Evolutionary conservation across 2,329 filamentous ascomycete species (phyloP), one percentile per base, ranked within the genome.

Genomic region (Botrytis paeoniae): DNA sequence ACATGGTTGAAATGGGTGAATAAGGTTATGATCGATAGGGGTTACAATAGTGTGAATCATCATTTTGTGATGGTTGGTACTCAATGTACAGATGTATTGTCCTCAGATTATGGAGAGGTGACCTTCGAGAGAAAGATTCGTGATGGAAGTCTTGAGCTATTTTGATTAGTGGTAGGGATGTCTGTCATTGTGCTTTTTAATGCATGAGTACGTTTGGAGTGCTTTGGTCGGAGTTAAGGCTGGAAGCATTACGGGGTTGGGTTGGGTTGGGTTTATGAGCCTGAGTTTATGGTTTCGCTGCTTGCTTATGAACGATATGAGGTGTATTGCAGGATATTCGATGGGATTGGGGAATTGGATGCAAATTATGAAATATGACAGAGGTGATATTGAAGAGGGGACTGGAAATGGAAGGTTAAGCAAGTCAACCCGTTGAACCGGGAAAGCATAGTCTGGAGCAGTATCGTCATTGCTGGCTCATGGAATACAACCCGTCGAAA

Each of bases 1-100:
- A 57, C 35, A 32, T 68, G 65, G 65, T 22, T 68, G 18, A 68
- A 25, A 43, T 68, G 65, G 65, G 20, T 68, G 48, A 57, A 57
- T 32, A n/a, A 54, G 65, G 29, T 8, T 39, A 68, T 68, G 65
- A 18, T 57, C 35, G 48, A 41, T 37, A 57, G 48, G 7, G 37
- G 48, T n/a, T 57, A 68, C 18, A 32, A 39, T 12, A 41, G 48
- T 68, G 48, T 68, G 2, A 37, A 68, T 68, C 25, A 29, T 57
- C 48, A 68, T 68, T 57, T 68, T 12, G 65, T 68, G 35, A 68
- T 68, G 65, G 65, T 68, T 25, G 65, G 65, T 32, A 68, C 65
- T 32, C 18, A 68, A 51, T 68, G 65, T 25, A 35, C 18, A 2
- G 65, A 68, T 25, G 18, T 37, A 25, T 20, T 68, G 29, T 68